A percentile compares a stretch with the other conserved stretches of the same genome.
phyloP scores from a whole-genome alignment of 345 rosid genomes.

The Populus ilicifolia region DNA sequence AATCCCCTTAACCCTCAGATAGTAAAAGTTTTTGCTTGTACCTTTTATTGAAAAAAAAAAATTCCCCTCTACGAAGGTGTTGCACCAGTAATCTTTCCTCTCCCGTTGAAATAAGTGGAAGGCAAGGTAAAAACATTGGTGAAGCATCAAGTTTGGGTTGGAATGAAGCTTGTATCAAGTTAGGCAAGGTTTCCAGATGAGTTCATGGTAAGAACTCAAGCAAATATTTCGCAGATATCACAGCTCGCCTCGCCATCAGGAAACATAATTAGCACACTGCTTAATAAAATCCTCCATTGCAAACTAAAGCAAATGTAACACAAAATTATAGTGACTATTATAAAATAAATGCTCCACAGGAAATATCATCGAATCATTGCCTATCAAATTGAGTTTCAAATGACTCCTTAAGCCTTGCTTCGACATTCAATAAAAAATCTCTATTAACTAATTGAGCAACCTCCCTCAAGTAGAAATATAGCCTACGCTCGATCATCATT shows the following conservation, averaged over 20 bases:
- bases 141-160: background rate
- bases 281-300: background rate
- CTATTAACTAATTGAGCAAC: constrained; percentile 7
- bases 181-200: background rate
- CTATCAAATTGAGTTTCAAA: constrained; percentile 8
- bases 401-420: constrained; percentile 1
- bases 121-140: background rate
- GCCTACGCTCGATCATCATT: background rate
- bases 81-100: background rate
- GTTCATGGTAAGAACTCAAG: background rate
- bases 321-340: background rate
- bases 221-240: no score
- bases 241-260: background rate
- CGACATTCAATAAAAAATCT: constrained; percentile 5
- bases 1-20: background rate
- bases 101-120: background rate
- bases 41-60: background rate
- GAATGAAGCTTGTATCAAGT: background rate
- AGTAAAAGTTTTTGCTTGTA: background rate
- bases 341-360: constrained; percentile 1
- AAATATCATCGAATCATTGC: constrained; percentile 2
- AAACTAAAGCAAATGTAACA: background rate
- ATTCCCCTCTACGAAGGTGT: background rate
- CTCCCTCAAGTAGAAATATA: background rate
- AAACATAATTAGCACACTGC: background rate